Evolutionary conservation across 495 filamentous ascomycete genomes (phyloP).

Genomic region (Glutinoglossum americanum): DNA sequence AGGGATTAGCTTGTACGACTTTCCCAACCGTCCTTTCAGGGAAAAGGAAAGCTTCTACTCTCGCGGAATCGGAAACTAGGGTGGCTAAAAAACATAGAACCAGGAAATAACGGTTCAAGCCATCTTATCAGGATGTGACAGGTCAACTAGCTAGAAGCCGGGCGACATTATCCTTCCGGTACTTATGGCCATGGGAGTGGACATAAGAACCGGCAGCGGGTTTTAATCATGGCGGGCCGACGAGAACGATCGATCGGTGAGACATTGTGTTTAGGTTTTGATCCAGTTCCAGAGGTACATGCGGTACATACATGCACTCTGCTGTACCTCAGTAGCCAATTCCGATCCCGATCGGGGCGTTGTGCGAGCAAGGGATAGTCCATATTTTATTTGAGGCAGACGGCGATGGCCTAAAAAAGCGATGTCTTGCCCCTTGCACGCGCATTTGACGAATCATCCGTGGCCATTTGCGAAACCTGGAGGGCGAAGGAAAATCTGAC

Average conservation of each 20-base stretch:
- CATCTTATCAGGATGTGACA: not conserved
- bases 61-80: slow-evolving; percentile 1
- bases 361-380: not conserved
- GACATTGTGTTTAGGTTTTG: not conserved
- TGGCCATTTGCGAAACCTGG: not conserved
- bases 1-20: not conserved
- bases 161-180: not conserved
- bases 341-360: not conserved
- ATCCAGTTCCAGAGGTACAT: not conserved
- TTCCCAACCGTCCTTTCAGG: not conserved
- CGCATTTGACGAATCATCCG: not conserved
- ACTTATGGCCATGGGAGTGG: not conserved
- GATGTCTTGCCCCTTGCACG: not conserved
- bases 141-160: not conserved
- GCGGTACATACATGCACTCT: not conserved
- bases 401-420: not conserved
- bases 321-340: not conserved
- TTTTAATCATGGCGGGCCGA: not conserved
- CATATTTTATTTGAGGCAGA: not conserved
- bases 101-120: not conserved
- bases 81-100: not conserved
- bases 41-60: not conserved
- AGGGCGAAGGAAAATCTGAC: not conserved
- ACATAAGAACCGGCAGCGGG: not conserved
- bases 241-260: not conserved